These are phyloP conservation scores for Tothia fuscella DNA, from an alignment of 2,329 filamentous ascomycete species.

Conservation along the genomic window DNA sequence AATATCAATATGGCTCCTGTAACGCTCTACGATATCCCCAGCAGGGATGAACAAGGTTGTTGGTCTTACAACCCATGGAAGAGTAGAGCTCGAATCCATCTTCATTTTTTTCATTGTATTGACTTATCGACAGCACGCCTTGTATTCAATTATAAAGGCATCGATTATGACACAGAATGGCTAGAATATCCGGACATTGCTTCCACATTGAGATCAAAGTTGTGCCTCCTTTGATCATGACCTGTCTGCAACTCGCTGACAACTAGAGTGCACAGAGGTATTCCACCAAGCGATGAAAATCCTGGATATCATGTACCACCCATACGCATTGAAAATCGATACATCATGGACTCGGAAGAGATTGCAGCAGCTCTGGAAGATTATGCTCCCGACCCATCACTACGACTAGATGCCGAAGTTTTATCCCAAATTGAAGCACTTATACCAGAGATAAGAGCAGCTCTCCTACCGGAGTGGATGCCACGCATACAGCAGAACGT, in stretches of 20 bases:
- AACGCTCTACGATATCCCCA: conserved; percentile 52
- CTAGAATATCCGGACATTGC: conserved; percentile 56
- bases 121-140: conserved; percentile 42
- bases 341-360: conserved; percentile 50
- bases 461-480: conserved; percentile 33
- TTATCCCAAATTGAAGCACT: conserved; percentile 33
- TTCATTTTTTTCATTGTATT: neutral
- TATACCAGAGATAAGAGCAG: conserved; percentile 18
- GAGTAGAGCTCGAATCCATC: conserved; percentile 34
- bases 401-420: conserved; percentile 45
- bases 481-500: conserved; percentile 38
- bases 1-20: conserved; percentile 31
- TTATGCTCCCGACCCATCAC: conserved; percentile 42
- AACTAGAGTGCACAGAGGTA: conserved; percentile 29
- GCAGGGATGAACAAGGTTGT: conserved; percentile 32
- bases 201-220: conserved; percentile 44
- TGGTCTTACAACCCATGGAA: conserved; percentile 67
- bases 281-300: conserved; percentile 18
- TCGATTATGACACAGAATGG: conserved; percentile 59
- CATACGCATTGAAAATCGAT: conserved; percentile 42
- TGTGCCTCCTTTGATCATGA: conserved; percentile 15
- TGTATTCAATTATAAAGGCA: conserved; percentile 53
- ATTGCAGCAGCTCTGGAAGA: conserved; percentile 51
- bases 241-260: conserved; percentile 20
- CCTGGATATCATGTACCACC: conserved; percentile 44